phyloP scores from a whole-genome alignment of 129 eudicot species.

The Helichrysum umbraculigerum region DNA sequence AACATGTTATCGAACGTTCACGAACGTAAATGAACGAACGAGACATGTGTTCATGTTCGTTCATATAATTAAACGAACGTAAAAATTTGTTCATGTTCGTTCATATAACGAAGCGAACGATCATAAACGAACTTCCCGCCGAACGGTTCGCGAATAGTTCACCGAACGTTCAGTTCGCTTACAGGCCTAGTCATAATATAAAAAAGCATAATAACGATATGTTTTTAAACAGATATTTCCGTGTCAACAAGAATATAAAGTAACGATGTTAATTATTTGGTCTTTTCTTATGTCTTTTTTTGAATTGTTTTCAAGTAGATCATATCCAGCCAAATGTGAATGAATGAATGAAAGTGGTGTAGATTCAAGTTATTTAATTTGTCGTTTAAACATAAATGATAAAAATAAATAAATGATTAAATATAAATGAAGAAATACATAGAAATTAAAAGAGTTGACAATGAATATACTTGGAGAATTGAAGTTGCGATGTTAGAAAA shows the following conservation, averaged over 20 bases:
- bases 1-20: too few species aligned
- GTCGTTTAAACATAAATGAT: constrained; percentile 13
- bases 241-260: constrained; percentile 18
- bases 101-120: too few species aligned
- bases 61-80: too few species aligned
- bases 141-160: too few species aligned
- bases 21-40: too few species aligned
- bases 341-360: constrained; percentile 14
- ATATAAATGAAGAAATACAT: constrained; percentile 10
- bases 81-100: too few species aligned
- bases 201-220: too few species aligned
- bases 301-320: not conserved
- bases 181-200: too few species aligned
- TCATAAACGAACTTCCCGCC: too few species aligned
- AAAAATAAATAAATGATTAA: not conserved
- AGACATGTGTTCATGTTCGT: too few species aligned
- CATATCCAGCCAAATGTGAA: constrained; percentile 13
- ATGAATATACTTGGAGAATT: constrained; percentile 22
- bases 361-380: constrained; percentile 19
- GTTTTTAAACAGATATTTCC: constrained; percentile 10
- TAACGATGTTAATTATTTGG: not conserved
- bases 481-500: constrained; percentile 29
- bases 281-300: not conserved
- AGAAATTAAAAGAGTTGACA: constrained; percentile 26
- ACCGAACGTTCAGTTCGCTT: too few species aligned